Evolutionary conservation across 768 basidiomycete genomes (phyloP).

Genomic region (Agrocybe pediades): DNA sequence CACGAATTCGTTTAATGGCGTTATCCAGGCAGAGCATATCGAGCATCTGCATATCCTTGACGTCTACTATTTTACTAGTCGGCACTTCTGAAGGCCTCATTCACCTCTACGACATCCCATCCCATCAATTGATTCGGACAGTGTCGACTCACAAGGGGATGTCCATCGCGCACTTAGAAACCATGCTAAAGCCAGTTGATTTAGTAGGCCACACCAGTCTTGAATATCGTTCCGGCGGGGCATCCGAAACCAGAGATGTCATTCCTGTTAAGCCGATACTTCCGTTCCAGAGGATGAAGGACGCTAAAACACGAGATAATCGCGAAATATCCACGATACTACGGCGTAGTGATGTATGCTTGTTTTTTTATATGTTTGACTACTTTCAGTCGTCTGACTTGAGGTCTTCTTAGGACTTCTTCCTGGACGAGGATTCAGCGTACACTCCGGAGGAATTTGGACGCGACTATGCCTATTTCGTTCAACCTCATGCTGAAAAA

Average conservation of each 20-base stretch:
- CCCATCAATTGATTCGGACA: slow-evolving; percentile 86
- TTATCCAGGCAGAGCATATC: slow-evolving; percentile 69
- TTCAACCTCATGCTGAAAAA: slow-evolving; percentile 41
- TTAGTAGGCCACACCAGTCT: slow-evolving; percentile 80
- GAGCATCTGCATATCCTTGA: slow-evolving; percentile 73
- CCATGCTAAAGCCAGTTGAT: slow-evolving; percentile 86
- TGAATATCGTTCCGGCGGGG: slow-evolving; percentile 39
- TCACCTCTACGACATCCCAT: slow-evolving; percentile 84
- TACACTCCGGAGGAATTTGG: slow-evolving; percentile 61
- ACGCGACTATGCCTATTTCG: slow-evolving; percentile 68
- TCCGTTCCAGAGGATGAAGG: slow-evolving; percentile 75
- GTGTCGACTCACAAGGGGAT: slow-evolving; percentile 71
- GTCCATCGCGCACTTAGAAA: slow-evolving; percentile 71
- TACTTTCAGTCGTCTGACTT: too few species aligned
- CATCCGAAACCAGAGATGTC: slow-evolving; percentile 49
- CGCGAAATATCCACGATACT: slow-evolving; percentile 74
- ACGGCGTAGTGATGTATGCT: slow-evolving; percentile 43
- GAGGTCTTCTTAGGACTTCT: too few species aligned
- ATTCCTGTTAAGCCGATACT: slow-evolving; percentile 68
- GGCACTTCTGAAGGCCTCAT: slow-evolving; percentile 77
- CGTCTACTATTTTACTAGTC: slow-evolving; percentile 75
- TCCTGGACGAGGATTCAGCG: slow-evolving; percentile 29
- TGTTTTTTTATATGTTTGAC: too few species aligned
- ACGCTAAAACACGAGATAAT: slow-evolving; percentile 62
- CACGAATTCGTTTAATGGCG: slow-evolving; percentile 4